Evolutionary conservation across 129 eudicot genomes (phyloP), one percentile per base, ranked within the genome.

Genomic region (Chrysanthemum seticuspe): DNA sequence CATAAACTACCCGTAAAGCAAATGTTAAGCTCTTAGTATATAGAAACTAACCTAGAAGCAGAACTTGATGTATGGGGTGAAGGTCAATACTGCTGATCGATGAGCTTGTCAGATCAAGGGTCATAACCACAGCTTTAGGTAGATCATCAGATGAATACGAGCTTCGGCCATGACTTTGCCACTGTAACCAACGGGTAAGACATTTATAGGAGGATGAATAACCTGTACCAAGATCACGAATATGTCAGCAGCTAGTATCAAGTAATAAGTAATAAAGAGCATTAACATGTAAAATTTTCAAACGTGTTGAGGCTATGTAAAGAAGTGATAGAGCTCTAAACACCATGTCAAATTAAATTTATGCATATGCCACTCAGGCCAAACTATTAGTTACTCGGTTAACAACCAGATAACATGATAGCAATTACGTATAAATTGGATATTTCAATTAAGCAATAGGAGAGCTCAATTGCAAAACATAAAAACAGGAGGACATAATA

Each of bases 51-150:
- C 97, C 97, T 80, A 88, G 92, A 62, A 91, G 96, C 75, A 88
- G 72, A 66, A 73, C 75, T 81, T 86, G 97, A 57, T 91, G 92
- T 27, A 74, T 19, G 15, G 97, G 97, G 78, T 91, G 97, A 68
- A 91, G 88, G 75, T 91, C 92, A 84, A 91, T 82, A 72, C 96
- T 91, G 87, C 83, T 86, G 50, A 88, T 92, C 13, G 83, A 66
- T 36, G 96, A 86, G 23, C 90, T 92, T 85, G 82, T 92, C 86
- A 84, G 96, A 73, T 77, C 85, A 58, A 91, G 64, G 76, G 81
- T 91, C 91, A 87, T 83, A 19, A 75, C 79, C 21, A 91, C 92
- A 68, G 76, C 62, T 83, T 85, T 88, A 29, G 97, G 97, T 76
- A 91, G 80, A 70, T 88, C 96, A 78, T 88, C 88, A 47, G 90